These are phyloP conservation scores for Xylariaceae sp. DNA, from an alignment of 2,329 filamentous ascomycete genomes.

Conservation along the genomic window DNA sequence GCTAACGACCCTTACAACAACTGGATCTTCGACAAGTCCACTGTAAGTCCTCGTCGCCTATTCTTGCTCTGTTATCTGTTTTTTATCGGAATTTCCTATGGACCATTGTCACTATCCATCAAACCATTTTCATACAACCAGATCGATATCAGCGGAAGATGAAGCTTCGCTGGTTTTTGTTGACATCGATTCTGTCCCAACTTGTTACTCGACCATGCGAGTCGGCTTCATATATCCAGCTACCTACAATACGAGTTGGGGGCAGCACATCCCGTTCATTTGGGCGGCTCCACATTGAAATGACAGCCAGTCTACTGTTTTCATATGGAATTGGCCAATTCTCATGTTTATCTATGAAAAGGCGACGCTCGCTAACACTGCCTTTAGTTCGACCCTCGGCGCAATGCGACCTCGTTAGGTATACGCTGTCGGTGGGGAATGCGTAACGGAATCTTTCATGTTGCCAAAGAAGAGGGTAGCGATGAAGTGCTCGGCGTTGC, in stretches of 20 bases:
- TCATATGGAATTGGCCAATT: not conserved
- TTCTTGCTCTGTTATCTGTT: not conserved
- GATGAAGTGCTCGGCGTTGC: slow-evolving; percentile 61
- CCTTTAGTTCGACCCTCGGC: slow-evolving; percentile 49
- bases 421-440: slow-evolving; percentile 68
- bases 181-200: too few species aligned
- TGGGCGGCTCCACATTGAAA: too few species aligned
- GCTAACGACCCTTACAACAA: slow-evolving; percentile 33
- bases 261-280: too few species aligned
- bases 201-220: too few species aligned
- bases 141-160: too few species aligned
- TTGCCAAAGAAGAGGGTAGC: slow-evolving; percentile 55
- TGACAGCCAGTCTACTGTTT: not conserved
- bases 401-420: slow-evolving; percentile 58
- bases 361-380: not conserved
- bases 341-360: not conserved
- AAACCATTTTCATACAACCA: not conserved
- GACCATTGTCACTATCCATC: slow-evolving; percentile 3
- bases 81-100: slow-evolving; percentile 4
- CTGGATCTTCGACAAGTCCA: slow-evolving; percentile 33
- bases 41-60: slow-evolving; percentile 20
- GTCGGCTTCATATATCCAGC: too few species aligned
- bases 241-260: too few species aligned
- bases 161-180: too few species aligned
- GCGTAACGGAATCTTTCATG: slow-evolving; percentile 62